These are phyloP conservation scores for Sesbania bispinosa DNA, from an alignment of 306 rosid genomes.

Conservation along the genomic window DNA sequence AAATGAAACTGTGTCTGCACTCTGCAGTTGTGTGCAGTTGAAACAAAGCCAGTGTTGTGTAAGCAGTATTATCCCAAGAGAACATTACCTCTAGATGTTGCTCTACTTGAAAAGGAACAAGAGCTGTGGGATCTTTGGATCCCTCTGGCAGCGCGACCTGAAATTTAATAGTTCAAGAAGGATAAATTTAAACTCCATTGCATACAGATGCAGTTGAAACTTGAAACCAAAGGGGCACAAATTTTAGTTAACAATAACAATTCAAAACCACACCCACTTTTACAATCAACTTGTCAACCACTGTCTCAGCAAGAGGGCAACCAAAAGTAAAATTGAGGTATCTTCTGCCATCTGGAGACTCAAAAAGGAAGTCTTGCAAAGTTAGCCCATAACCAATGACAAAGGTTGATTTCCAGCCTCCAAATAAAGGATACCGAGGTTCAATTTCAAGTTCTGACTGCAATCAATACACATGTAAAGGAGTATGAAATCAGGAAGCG, in stretches of 20 bases:
- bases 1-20: too few relatives aligned
- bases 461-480: slow-evolving; percentile 26
- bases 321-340: slow-evolving; percentile 96
- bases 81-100: slow-evolving; percentile 70
- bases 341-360: slow-evolving; percentile 85
- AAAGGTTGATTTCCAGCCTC: slow-evolving; percentile 97
- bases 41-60: too few relatives aligned
- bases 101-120: slow-evolving; percentile 74
- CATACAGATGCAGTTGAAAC: slow-evolving; percentile 2
- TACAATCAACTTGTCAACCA: slow-evolving; percentile 76
- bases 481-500: not conserved
- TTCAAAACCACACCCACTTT: slow-evolving; percentile 60
- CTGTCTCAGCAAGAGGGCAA: slow-evolving; percentile 78
- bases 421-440: slow-evolving; percentile 95
- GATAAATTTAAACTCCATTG: slow-evolving; percentile 19
- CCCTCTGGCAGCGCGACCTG: slow-evolving; percentile 97
- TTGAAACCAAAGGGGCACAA: slow-evolving; percentile 18
- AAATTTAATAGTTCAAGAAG: slow-evolving; percentile 26
- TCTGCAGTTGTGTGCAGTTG: not conserved
- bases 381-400: slow-evolving; percentile 88
- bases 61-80: not conserved
- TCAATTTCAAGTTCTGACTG: slow-evolving; percentile 98
- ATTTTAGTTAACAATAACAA: slow-evolving; percentile 22
- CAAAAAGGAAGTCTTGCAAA: slow-evolving; percentile 89
- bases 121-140: slow-evolving; percentile 71